phyloP scores from a whole-genome alignment of 306 rosid genomes.

The Fragaria vesca region DNA sequence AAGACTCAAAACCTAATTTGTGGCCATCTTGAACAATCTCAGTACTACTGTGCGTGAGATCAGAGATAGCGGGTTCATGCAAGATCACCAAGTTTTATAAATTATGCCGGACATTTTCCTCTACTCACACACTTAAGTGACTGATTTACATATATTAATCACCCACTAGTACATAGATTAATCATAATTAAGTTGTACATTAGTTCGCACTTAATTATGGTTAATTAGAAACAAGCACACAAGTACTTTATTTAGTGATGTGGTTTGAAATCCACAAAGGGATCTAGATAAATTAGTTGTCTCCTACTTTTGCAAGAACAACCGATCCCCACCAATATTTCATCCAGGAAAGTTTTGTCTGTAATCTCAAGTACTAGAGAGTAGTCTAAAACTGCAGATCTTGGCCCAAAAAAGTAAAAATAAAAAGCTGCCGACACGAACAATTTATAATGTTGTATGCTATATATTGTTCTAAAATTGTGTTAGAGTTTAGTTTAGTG shows the following conservation, averaged over 20 bases:
- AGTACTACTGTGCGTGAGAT: too few species aligned
- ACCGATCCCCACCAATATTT: slow-evolving; percentile 1
- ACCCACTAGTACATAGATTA: neutral
- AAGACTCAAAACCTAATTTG: too few species aligned
- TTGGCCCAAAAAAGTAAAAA: neutral
- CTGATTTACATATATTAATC: neutral
- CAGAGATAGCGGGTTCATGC: too few species aligned
- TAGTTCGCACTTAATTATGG: neutral
- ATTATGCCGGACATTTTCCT: neutral
- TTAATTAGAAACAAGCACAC: neutral
- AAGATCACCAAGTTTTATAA: too few species aligned
- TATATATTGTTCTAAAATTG: too few species aligned
- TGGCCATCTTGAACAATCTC: too few species aligned
- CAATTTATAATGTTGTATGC: neutral
- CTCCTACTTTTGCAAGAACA: neutral
- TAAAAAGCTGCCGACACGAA: neutral
- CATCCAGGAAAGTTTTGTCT: neutral
- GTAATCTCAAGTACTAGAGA: neutral
- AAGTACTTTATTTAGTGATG: neutral
- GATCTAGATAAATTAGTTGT: neutral
- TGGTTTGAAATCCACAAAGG: neutral
- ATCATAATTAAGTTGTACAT: neutral
- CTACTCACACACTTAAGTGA: neutral
- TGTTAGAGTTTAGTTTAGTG: neutral
- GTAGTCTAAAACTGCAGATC: neutral